Conservation (phyloP, 768 basidiomycete species). For the Mycena capillaripes region DNA sequence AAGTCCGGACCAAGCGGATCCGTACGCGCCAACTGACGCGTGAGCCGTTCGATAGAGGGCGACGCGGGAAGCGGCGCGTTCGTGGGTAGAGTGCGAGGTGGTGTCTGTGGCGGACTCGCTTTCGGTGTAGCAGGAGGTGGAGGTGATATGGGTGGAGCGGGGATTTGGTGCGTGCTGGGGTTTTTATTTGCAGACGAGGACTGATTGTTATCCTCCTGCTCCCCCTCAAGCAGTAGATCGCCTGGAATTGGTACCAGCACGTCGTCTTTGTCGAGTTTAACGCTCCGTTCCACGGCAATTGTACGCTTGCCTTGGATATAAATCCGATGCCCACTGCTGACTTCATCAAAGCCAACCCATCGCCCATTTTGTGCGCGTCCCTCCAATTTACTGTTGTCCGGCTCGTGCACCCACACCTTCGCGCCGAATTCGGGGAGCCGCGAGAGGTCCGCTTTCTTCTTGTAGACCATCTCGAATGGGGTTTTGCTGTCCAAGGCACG, state of each 20-base stretch:
- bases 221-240: constrained; percentile 39
- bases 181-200: constrained; percentile 24
- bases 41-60: constrained; percentile 7
- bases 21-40: neutral
- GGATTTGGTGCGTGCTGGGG: neutral
- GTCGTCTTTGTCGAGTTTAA: constrained; percentile 39
- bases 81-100: constrained; percentile 6
- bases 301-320: constrained; percentile 44
- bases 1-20: constrained; percentile 26
- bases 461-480: constrained; percentile 39
- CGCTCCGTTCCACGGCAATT: constrained; percentile 48
- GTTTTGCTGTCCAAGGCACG: constrained; percentile 39
- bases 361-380: constrained; percentile 40
- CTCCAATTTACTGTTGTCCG: constrained; percentile 44
- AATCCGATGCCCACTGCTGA: constrained; percentile 48
- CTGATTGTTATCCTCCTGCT: constrained; percentile 31
- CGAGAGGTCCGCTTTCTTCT: constrained; percentile 40
- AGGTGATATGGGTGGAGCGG: neutral
- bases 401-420: constrained; percentile 41
- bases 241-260: constrained; percentile 26
- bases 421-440: constrained; percentile 41
- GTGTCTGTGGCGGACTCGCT: neutral
- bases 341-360: constrained; percentile 53
- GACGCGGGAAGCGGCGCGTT: neutral
- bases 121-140: neutral